Evolutionary conservation across 2,329 filamentous ascomycete genomes (phyloP).

Genomic region (Venturia carpophila): DNA sequence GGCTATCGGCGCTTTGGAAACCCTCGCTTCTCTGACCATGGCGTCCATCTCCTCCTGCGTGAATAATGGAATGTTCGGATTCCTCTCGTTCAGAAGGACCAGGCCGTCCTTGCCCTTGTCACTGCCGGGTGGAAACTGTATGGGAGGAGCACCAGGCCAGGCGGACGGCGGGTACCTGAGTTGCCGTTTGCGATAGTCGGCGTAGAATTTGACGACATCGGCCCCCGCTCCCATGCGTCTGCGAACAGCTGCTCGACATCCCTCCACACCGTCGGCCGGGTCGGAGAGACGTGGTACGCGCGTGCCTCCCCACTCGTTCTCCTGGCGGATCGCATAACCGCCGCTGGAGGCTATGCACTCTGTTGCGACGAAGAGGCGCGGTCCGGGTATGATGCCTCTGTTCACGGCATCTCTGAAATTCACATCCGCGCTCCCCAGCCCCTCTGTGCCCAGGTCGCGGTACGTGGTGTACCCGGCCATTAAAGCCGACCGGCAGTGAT

Average conservation of each 20-base stretch:
- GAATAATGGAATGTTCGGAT: constrained; percentile 20
- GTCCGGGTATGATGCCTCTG: constrained; percentile 47
- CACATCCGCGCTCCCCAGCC: constrained; percentile 43
- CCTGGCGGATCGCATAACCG: constrained; percentile 43
- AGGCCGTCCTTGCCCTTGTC: background rate
- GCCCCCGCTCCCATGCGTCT: constrained; percentile 28
- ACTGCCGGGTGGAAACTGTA: constrained; percentile 15
- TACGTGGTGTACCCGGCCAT: constrained; percentile 48
- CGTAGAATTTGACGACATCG: constrained; percentile 30
- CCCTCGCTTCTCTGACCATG: constrained; percentile 27
- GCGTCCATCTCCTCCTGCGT: constrained; percentile 24
- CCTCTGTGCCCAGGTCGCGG: constrained; percentile 37
- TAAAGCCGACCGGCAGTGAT: constrained; percentile 46
- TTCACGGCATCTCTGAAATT: constrained; percentile 48
- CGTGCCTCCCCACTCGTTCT: constrained; percentile 34
- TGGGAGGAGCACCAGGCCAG: constrained; percentile 24
- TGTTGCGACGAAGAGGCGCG: constrained; percentile 49
- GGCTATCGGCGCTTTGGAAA: constrained; percentile 25
- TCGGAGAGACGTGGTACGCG: constrained; percentile 36
- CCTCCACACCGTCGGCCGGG: constrained; percentile 42
- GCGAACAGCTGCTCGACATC: constrained; percentile 30
- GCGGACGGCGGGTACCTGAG: constrained; percentile 24
- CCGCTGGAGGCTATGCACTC: constrained; percentile 44
- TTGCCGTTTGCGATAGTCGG: constrained; percentile 27
- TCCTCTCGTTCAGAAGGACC: constrained; percentile 2